A percentile compares a stretch with the other conserved stretches of the same genome.
phyloP scores from a whole-genome alignment of 2,329 filamentous ascomycete species.

The Colletotrichum tanaceti region DNA sequence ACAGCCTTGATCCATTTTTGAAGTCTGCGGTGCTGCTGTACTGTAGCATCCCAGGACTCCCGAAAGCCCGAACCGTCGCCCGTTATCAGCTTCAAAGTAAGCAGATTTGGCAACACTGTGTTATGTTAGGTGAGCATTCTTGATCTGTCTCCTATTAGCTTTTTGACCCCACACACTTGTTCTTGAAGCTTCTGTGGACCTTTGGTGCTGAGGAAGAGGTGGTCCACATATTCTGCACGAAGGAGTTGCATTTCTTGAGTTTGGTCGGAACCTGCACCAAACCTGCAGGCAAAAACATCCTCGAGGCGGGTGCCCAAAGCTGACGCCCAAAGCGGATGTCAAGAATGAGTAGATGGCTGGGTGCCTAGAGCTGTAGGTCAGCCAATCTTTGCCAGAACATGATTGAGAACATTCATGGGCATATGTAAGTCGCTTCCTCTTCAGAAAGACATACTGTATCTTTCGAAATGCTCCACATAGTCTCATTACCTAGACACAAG shows the following conservation, averaged over 20 bases:
- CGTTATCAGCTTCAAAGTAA: background rate
- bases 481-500: background rate
- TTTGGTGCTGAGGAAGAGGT: background rate
- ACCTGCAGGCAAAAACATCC: background rate
- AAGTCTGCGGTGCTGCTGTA: background rate
- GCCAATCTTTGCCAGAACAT: background rate
- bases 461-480: background rate
- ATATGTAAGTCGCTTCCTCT: background rate
- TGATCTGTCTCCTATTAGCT: background rate
- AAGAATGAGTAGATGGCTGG: background rate
- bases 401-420: background rate
- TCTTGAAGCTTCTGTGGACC: conserved; percentile 14
- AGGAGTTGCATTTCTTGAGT: background rate
- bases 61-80: background rate
- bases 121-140: no score
- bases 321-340: background rate
- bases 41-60: background rate
- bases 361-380: background rate
- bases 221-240: background rate
- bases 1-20: background rate
- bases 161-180: background rate
- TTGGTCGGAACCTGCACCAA: background rate
- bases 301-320: background rate
- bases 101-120: background rate
- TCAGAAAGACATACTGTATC: background rate